These are phyloP conservation scores for Davidsoniella eucalypti DNA, from an alignment of 2,329 filamentous ascomycete genomes.

Conservation along the genomic window DNA sequence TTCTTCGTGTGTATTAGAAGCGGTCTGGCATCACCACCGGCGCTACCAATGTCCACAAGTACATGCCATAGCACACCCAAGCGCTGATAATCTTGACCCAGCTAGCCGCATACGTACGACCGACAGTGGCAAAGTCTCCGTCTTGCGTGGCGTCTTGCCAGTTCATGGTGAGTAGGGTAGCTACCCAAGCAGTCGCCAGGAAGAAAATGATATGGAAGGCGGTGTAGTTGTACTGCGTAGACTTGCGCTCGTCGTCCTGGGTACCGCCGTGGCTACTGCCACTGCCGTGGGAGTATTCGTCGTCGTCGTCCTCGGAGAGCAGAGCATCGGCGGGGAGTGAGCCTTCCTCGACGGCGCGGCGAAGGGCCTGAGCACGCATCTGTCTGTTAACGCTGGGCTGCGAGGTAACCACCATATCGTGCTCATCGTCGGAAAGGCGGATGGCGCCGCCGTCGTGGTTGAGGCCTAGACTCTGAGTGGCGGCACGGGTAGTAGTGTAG, in stretches of 20 bases:
- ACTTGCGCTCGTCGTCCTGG: constrained; percentile 74
- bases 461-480: constrained; percentile 72
- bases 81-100: constrained; percentile 99
- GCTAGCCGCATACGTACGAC: constrained; percentile 88
- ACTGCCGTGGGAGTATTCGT: constrained; percentile 41
- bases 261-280: constrained; percentile 35
- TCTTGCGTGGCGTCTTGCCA: constrained; percentile 47
- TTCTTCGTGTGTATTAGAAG: constrained; percentile 28
- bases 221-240: constrained; percentile 90
- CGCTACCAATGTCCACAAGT: constrained; percentile 81
- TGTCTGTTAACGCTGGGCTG: constrained; percentile 68
- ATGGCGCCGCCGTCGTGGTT: constrained; percentile 25
- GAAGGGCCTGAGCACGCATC: constrained; percentile 84
- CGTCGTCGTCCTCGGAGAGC: constrained; percentile 53
- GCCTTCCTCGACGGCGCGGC: constrained; percentile 81
- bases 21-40: constrained; percentile 73
- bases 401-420: constrained; percentile 63
- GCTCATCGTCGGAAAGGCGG: constrained; percentile 47
- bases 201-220: constrained; percentile 98
- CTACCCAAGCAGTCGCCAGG: constrained; percentile 88
- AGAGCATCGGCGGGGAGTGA: constrained; percentile 82
- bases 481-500: constrained; percentile 91
- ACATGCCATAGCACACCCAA: constrained; percentile 92
- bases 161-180: constrained; percentile 67
- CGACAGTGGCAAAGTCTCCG: constrained; percentile 77